Base-by-base conservation (phyloP, 2,329 filamentous ascomycete genomes). In the Nemania sp. region DNA sequence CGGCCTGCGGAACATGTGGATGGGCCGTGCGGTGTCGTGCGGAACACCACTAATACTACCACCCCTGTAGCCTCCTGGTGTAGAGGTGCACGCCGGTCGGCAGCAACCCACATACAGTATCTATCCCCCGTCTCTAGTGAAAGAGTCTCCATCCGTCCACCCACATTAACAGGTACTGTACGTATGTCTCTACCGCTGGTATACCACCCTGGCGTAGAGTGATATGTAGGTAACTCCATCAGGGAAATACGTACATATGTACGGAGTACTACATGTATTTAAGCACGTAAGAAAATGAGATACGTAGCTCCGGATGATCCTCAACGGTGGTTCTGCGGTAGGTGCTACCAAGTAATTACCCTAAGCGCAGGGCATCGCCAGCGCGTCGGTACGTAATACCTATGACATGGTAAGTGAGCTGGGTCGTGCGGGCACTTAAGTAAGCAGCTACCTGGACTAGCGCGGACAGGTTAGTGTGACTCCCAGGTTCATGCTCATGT, bases 1-100 rank as follows among this genome's bases (percentile, higher is more conserved):
- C 52, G 57, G 53, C 49, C 52, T 52, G 57, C 57, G 52, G 52
- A 55, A 55, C 45, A 30, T 51, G 48, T 54, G 50, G 55, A 50
- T 59, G 48, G 53, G 45, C 45, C 53, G 57, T 55, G 57, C 54
- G 52, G 53, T 34, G 43, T 52, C 28, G 59, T 61, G 59, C 59
- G 56, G 59, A 61, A 57, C 56, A 42, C 39, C 15, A 46, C 46
- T 52, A 31, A 51, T 54, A 33, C 33, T 12, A 28, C 48, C 45
- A 34, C 24, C n/a, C 34, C 40, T 41, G 19, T 24, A 49, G 30
- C 44, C 44, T 19, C 43, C 22, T 28, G n/a, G n/a, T n/a, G n/a
- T 50, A 14, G 11, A 3, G 20, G 37, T 7, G 9, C 11, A 20
- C 20, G 8, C 19, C 39, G 19, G 22, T 49, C 49, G 30, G 19